Evolutionary conservation across 106 monocot genomes (phyloP), one percentile per base, ranked within the genome.

Genomic region (Vanilla planifolia): DNA sequence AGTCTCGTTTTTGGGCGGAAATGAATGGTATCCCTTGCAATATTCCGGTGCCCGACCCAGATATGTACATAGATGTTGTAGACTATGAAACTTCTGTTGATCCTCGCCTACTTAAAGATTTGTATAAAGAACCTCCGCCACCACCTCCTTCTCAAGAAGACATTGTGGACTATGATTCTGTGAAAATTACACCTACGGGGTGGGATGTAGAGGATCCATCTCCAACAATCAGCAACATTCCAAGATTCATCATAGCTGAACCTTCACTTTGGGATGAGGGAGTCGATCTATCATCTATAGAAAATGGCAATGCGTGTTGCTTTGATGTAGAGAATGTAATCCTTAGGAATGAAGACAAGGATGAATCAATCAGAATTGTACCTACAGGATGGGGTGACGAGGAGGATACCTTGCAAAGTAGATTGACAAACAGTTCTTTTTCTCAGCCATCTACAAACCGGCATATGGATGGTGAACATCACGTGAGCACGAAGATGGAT

Each of bases 1-100:
- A 80, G 33, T 50, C 80, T 30, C 69, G 85, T 10, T 85, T 67
- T 52, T 74, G 64, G 47, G 80, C 85, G 19, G 14, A 67, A 3
- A 63, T 74, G 17, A 73, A 77, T 43, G 59, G 61, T 17, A 48
- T 62, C 32, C 62, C 66, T 41, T 73, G 43, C 19, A 45, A 63
- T 26, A 66, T 73, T 16, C 58, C 70, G 25, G 41, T 64, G 26
- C 85, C 85, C 8, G 74, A 80, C 30, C 85, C 77, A 14, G 53
- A 77, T 43, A 67, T 71, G 51, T 80, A 71, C 11, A 77, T 80
- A 24, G 77, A 77, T 34, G 14, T 40, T 59, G 56, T 80, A 2
- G 73, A 85, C 47, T 60, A 71, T 32, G 45, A 74, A 27, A 44
- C 64, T 17, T 32, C 33, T 15, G 22, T 85, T 26, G 77, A 80